Base-by-base conservation (phyloP, 2,329 filamentous ascomycete genomes). In the Myotisia sp. region DNA sequence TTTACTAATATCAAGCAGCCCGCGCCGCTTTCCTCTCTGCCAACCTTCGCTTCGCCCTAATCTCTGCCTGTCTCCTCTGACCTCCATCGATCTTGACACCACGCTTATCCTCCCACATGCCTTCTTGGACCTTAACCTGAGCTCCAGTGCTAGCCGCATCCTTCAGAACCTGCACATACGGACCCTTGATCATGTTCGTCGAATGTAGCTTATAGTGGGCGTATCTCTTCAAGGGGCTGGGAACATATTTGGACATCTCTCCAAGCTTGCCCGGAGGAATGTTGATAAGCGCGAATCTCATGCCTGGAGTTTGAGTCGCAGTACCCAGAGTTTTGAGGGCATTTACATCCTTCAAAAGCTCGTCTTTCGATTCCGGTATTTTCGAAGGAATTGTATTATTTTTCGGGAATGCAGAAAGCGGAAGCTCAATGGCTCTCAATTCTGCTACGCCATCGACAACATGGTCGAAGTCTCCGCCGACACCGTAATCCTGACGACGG, bases 61-160 rank as follows among this genome's bases (percentile, higher is more conserved):
- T 76, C 63, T 92, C 79, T 10, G 79, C 81, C 56, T 72, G 76
- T 59, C 90, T 74, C 56, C 90, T 76, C 68, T 98, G 90, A 67
- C 90, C 90, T 52, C 90, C 90, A 59, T 95, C 86, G 45, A 98
- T 77, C 76, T 95, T 95, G 51, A 75, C 74, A 18, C 90, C 87
- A 49, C 77, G 71, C 54, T 71, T 77, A 49, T 85, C 68, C 64
- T 95, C 87, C 90, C 87, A 95, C 65, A 95, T 79, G 6, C 87
- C 85, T 56, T 94, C 86, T 37, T 76, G 74, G 14, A 82, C 69
- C 42, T 68, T 66, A 45, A 95, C 67, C 33, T 68, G 65, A 7
- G 77, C 81, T 6, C 73, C 75, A 26, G 64, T 61, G 1, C 72
- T 69, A 38, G 62, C 56, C 21, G 62, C 60, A 1, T 71, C 71